phyloP scores from a whole-genome alignment of 1,139 yeast genomes.

The Oligophagozyma castellii region DNA sequence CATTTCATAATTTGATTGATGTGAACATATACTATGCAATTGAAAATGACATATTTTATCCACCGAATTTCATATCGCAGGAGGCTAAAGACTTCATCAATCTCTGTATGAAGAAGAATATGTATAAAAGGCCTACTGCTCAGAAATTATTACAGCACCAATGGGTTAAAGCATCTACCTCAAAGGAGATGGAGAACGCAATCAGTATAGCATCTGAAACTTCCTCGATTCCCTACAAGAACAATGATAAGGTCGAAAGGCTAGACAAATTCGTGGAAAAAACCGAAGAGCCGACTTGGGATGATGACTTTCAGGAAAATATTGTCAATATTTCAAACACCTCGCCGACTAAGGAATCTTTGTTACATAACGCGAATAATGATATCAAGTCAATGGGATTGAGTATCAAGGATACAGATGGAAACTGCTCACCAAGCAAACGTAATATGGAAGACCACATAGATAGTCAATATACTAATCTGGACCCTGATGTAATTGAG shows the following conservation, averaged over 20 bases:
- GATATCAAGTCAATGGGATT: too few relatives aligned
- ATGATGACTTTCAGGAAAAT: conserved; percentile 16
- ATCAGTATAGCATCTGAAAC: not conserved
- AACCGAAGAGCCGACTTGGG: conserved; percentile 16
- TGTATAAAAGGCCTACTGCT: conserved; percentile 22
- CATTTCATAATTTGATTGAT: conserved; percentile 67
- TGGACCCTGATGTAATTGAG: too few relatives aligned
- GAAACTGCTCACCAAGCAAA: too few relatives aligned
- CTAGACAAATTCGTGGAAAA: conserved; percentile 12
- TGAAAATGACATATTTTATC: conserved; percentile 73
- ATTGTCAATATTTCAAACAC: conserved; percentile 6
- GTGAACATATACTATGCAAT: conserved; percentile 90
- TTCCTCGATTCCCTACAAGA: conserved; percentile 1
- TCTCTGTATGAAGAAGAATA: conserved; percentile 52
- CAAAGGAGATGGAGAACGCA: not conserved
- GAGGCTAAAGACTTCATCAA: conserved; percentile 48
- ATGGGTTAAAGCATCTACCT: conserved; percentile 10
- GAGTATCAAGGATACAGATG: too few relatives aligned
- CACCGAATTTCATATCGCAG: conserved; percentile 49
- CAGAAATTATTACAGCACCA: conserved; percentile 15
- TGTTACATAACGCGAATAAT: conserved; percentile 1
- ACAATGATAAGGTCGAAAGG: conserved; percentile 3
- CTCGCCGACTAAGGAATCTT: conserved; percentile 4
- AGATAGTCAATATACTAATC: too few relatives aligned
- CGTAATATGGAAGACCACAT: too few relatives aligned